Evolutionary conservation across 2,329 filamentous ascomycete genomes (phyloP).

Genomic region (Aspergillus felis): DNA sequence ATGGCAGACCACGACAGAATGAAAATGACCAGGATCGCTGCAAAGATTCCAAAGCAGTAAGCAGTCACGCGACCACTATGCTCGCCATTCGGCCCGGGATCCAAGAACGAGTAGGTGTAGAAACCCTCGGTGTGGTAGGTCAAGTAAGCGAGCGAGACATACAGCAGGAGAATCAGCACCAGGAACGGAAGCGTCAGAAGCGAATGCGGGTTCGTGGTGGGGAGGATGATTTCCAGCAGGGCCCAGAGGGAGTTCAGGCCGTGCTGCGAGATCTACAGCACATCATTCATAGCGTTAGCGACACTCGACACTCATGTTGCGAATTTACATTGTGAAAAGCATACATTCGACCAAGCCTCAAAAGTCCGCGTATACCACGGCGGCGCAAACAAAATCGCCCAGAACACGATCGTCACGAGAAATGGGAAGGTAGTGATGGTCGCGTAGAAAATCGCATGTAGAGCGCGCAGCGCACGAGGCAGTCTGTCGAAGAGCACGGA

Average conservation of each 20-base stretch:
- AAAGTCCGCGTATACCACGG: conserved; percentile 53
- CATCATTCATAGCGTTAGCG: not conserved
- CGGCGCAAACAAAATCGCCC: conserved; percentile 56
- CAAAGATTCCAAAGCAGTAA: conserved; percentile 59
- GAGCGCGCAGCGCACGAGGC: conserved; percentile 59
- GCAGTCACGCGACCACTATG: conserved; percentile 54
- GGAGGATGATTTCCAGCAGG: conserved; percentile 68
- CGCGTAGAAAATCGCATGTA: conserved; percentile 63
- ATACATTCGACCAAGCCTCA: conserved; percentile 51
- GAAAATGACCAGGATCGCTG: conserved; percentile 53
- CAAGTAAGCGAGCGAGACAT: conserved; percentile 70
- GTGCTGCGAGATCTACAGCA: conserved; percentile 62
- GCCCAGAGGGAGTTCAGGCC: conserved; percentile 69
- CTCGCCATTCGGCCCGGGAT: conserved; percentile 52
- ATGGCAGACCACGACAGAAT: conserved; percentile 50
- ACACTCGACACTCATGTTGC: not conserved
- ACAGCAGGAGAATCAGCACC: conserved; percentile 66
- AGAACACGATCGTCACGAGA: conserved; percentile 68
- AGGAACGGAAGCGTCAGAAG: conserved; percentile 66
- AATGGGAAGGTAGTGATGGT: conserved; percentile 62
- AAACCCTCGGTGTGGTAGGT: conserved; percentile 66
- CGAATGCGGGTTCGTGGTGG: conserved; percentile 60
- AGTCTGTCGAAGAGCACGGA: conserved; percentile 56
- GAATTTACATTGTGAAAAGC: not conserved
- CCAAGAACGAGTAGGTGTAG: conserved; percentile 76